A percentile compares a stretch with the other conserved stretches of the same genome.
Evolutionary conservation across 768 basidiomycete genomes (phyloP).

Genomic region (Tubosaeta brunneosetosa): DNA sequence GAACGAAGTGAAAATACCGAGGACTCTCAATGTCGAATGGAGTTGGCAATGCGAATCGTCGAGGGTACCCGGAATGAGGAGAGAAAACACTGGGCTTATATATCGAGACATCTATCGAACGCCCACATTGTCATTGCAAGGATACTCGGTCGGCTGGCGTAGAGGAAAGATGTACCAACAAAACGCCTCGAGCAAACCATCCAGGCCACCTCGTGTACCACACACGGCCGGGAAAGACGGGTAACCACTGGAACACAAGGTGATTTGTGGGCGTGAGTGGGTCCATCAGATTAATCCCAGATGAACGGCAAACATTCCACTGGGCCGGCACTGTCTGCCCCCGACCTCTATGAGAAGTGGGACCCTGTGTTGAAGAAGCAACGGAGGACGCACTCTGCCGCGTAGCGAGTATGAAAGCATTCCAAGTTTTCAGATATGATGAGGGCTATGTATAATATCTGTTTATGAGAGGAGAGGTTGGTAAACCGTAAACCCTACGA

Average conservation of each 20-base stretch:
- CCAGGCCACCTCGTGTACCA: constrained; percentile 17
- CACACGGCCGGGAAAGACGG: constrained; percentile 14
- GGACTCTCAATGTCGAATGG: not conserved
- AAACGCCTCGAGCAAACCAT: constrained; percentile 11
- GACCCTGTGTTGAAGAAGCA: constrained; percentile 10
- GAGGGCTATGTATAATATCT: not conserved
- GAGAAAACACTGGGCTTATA: not conserved
- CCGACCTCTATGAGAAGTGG: not conserved
- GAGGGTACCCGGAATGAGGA: not conserved
- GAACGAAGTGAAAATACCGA: not conserved
- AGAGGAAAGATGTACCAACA: constrained; percentile 4
- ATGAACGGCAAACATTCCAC: not conserved
- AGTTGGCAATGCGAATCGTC: not conserved
- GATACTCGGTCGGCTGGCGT: not conserved
- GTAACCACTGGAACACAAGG: not conserved
- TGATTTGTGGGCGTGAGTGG: constrained; percentile 1
- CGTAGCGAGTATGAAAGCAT: not conserved
- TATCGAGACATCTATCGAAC: not conserved
- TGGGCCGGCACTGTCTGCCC: not conserved
- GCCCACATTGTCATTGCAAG: constrained; percentile 6
- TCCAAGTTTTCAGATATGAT: not conserved
- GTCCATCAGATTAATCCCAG: not conserved
- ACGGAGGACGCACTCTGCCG: not conserved
- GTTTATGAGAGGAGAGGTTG: too few species aligned
- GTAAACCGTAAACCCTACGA: too few species aligned